Conservation (phyloP, 768 basidiomycete species). For the Lactarius evosmus region DNA sequence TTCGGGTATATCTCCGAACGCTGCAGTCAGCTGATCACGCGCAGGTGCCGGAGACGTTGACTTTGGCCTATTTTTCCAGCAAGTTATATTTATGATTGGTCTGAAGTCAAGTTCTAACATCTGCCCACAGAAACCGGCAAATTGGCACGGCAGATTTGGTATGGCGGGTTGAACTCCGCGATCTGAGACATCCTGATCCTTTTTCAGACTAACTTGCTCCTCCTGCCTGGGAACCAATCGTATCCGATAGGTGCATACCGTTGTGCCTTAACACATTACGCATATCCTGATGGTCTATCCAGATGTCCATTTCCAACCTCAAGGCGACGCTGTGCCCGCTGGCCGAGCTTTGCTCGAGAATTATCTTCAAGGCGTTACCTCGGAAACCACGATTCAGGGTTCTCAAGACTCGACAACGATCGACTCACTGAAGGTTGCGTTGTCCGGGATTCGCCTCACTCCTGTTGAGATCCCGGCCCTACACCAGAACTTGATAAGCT, state of each 20-base stretch:
- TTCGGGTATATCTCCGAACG: not conserved
- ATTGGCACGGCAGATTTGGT: conserved; percentile 62
- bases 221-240: conserved; percentile 53
- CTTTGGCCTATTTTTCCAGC: conserved; percentile 57
- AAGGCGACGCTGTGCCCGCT: conserved; percentile 49
- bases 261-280: not conserved
- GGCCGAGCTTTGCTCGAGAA: conserved; percentile 60
- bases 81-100: conserved; percentile 28
- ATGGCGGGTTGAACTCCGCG: conserved; percentile 21
- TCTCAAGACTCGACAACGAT: conserved; percentile 55
- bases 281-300: not conserved
- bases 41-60: conserved; percentile 58
- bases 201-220: conserved; percentile 49
- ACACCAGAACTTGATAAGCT: conserved; percentile 56
- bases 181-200: not conserved
- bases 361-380: conserved; percentile 62
- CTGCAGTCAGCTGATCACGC: conserved; percentile 34
- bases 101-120: not conserved
- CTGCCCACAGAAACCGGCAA: conserved; percentile 38
- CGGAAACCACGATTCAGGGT: conserved; percentile 54
- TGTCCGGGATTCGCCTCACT: conserved; percentile 56
- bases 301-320: conserved; percentile 62
- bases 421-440: conserved; percentile 55
- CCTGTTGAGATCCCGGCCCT: conserved; percentile 65
- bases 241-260: conserved; percentile 51